Evolutionary conservation across 441 rosid genomes (phyloP), one percentile per base, ranked within the genome.

Genomic region (Melastoma candidum): DNA sequence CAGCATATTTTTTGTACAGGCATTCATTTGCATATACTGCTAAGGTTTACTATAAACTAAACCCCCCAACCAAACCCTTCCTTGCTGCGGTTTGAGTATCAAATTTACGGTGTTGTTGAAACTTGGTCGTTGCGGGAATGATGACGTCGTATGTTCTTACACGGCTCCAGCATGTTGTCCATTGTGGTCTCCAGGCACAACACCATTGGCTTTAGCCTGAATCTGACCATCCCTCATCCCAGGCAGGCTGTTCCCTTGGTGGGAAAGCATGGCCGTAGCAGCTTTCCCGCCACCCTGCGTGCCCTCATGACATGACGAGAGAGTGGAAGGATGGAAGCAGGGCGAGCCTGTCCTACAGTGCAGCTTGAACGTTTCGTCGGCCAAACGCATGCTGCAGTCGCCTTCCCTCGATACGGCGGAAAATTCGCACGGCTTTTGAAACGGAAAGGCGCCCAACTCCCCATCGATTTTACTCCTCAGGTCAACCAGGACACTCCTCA

Each of bases 381-480:
- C 62, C 41, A 64, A 59, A 49, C 48, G 65, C 50, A 53, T 26
- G 12, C 70, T 60, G 12, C 71, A 61, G 57, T 70, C 66, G 53
- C 75, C 80, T 63, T 77, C 82, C 65, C 64, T 63, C 59, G 47
- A 58, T 17, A 58, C 29, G 53, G 72, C 44, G 54, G 24, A 26
- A 60, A 66, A 22, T 46, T 46, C 48, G 55, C 76, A 66, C 57
- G 66, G 76, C 58, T 71, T 78, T 48, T 77, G 77, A 67, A 71
- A 66, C 2, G 90, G 80, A 61, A 68, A 71, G 54, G 58, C 66
- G 13, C 78, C 73, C 58, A 85, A 64, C 54, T 79, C 88, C 48
- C 50, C 58, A 53, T 74, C 82, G 46, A 86, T 76, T 59, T 66
- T 79, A 13, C 71, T 78, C 51, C 73, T 77, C 57, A 83, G 53